Evolutionary conservation across 495 filamentous ascomycete genomes (phyloP).

Genomic region (Neurospora sp.): DNA sequence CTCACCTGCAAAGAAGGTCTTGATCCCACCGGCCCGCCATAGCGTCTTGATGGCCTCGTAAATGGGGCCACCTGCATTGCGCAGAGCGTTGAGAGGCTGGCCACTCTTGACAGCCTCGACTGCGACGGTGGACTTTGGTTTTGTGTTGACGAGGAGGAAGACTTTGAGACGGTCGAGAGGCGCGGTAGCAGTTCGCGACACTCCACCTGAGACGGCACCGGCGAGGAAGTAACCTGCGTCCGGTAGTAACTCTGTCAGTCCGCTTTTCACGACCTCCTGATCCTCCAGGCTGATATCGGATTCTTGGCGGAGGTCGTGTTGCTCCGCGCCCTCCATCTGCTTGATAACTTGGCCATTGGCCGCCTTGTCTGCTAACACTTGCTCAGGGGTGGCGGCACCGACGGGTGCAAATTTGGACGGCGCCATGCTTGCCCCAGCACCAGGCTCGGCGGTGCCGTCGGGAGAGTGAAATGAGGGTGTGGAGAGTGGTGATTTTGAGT

Average conservation of each 20-base stretch:
- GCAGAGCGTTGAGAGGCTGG: slow-evolving; percentile 53
- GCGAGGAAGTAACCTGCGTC: slow-evolving; percentile 94
- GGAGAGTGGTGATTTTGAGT: not conserved
- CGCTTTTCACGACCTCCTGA: slow-evolving; percentile 27
- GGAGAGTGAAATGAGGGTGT: not conserved
- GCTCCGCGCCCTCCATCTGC: slow-evolving; percentile 10
- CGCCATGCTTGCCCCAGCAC: slow-evolving; percentile 7
- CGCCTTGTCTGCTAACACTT: slow-evolving; percentile 5
- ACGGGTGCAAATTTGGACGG: not conserved
- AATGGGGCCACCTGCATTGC: slow-evolving; percentile 57
- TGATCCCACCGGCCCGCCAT: slow-evolving; percentile 80
- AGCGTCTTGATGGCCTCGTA: slow-evolving; percentile 60
- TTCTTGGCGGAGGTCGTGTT: slow-evolving; percentile 15
- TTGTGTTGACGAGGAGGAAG: slow-evolving; percentile 89
- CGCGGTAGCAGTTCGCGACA: slow-evolving; percentile 87
- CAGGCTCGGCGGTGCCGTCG: slow-evolving; percentile 1
- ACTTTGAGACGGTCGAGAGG: slow-evolving; percentile 96
- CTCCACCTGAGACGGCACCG: slow-evolving; percentile 82
- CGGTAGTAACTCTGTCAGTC: slow-evolving; percentile 45
- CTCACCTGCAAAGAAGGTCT: slow-evolving; percentile 90
- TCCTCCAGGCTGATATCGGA: slow-evolving; percentile 13
- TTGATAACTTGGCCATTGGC: slow-evolving; percentile 2
- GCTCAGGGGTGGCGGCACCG: slow-evolving; percentile 2
- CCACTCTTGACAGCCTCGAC: slow-evolving; percentile 62
- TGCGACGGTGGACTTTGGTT: slow-evolving; percentile 43